Conservation (phyloP, 495 filamentous ascomycete species). For the Copromyces sp. region DNA sequence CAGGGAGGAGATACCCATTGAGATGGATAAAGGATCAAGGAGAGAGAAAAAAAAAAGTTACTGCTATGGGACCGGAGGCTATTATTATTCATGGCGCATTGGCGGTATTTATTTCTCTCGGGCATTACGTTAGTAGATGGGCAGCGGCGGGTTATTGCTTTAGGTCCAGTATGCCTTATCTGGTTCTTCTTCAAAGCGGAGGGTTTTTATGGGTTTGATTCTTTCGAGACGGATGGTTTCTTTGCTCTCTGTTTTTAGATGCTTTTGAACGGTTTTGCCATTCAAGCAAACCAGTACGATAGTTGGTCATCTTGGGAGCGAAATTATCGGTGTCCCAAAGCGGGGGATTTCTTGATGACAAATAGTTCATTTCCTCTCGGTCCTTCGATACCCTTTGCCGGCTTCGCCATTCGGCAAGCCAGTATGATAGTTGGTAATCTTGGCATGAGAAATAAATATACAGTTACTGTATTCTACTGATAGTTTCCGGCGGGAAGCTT, state of each 20-base stretch:
- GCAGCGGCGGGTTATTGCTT: neutral
- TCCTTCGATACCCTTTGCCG: neutral
- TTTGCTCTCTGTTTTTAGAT: too few relatives aligned
- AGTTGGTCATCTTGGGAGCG: too few relatives aligned
- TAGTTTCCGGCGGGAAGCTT: neutral
- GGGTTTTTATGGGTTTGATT: neutral
- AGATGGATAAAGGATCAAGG: neutral
- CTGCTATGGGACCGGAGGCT: neutral
- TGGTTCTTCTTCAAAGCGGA: neutral
- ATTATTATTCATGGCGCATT: neutral
- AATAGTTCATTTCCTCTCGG: neutral
- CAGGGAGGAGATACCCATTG: neutral
- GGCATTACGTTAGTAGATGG: neutral
- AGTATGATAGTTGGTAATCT: neutral
- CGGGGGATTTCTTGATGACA: neutral
- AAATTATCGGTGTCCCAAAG: neutral
- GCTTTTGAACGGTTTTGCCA: too few relatives aligned
- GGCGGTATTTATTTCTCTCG: neutral
- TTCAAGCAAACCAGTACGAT: too few relatives aligned
- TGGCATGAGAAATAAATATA: neutral
- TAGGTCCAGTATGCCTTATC: neutral
- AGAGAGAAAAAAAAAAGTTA: neutral
- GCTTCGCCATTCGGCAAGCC: neutral
- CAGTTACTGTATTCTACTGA: neutral
- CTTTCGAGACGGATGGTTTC: too few relatives aligned